phyloP scores from a whole-genome alignment of 257 asterid genomes.

The Petunia secreta region DNA sequence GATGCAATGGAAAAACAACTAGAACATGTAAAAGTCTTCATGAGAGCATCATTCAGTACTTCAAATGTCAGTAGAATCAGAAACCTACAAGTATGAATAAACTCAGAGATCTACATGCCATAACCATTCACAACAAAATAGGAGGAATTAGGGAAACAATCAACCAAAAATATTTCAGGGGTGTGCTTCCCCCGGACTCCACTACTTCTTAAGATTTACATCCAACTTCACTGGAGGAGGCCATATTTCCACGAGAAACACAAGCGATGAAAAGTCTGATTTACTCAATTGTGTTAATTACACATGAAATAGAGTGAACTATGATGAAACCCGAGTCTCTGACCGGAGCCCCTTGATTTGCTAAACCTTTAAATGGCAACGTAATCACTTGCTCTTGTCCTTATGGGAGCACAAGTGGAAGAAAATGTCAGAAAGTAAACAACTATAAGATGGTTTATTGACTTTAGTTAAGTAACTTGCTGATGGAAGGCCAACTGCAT shows the following conservation, averaged over 20 bases:
- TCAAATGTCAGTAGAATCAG: slow-evolving; percentile 15
- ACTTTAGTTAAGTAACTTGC: not conserved
- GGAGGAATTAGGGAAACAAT: slow-evolving; percentile 10
- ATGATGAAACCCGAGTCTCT: not conserved
- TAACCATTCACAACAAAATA: slow-evolving; percentile 12
- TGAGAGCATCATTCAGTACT: not conserved
- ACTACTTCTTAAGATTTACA: slow-evolving; percentile 13
- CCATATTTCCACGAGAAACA: slow-evolving; percentile 4
- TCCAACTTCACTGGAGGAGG: not conserved
- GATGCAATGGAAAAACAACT: not conserved
- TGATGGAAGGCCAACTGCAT: not conserved
- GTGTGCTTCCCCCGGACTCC: slow-evolving; percentile 3
- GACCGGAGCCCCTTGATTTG: not conserved
- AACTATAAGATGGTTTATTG: not conserved
- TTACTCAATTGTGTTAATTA: not conserved
- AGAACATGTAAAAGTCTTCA: slow-evolving; percentile 12
- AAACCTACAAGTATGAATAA: not conserved
- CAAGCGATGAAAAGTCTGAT: not conserved
- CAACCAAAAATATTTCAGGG: not conserved
- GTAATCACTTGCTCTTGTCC: slow-evolving; percentile 4
- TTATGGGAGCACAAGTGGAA: not conserved
- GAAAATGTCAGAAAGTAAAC: not conserved
- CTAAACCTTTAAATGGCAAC: not conserved
- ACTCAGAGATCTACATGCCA: not conserved
- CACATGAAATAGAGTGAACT: not conserved